A percentile compares a stretch with the other conserved stretches of the same genome.
Conservation (phyloP, 768 basidiomycete species). For the Boletus rubroflammeus region DNA sequence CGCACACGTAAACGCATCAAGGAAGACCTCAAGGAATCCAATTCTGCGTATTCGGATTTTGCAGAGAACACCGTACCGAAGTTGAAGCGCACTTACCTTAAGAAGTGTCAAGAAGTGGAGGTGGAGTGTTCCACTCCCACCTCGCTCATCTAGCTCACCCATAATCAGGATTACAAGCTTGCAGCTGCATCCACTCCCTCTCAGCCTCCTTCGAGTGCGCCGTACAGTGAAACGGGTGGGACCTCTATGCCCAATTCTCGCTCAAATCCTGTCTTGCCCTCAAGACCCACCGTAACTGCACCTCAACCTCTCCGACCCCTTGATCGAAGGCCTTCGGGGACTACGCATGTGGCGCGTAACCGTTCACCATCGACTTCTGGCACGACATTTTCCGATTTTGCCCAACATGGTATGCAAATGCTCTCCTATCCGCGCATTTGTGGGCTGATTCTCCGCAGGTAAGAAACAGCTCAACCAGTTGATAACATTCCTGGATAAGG, state of each 20-base stretch:
- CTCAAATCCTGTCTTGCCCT: slow-evolving; percentile 43
- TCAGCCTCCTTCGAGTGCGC: slow-evolving; percentile 28
- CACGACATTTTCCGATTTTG: slow-evolving; percentile 81
- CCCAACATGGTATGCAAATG: slow-evolving; percentile 59
- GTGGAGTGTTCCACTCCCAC: slow-evolving; percentile 37
- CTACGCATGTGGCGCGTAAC: slow-evolving; percentile 50
- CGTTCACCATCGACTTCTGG: slow-evolving; percentile 81
- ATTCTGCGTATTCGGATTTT: slow-evolving; percentile 74
- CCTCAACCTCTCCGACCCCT: slow-evolving; percentile 75
- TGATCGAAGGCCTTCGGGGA: slow-evolving; percentile 68
- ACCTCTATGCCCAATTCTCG: slow-evolving; percentile 37
- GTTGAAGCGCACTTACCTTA: slow-evolving; percentile 73
- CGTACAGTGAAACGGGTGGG: slow-evolving; percentile 31
- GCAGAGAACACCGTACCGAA: slow-evolving; percentile 77
- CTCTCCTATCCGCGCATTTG: not conserved
- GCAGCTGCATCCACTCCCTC: slow-evolving; percentile 37
- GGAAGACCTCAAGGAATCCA: slow-evolving; percentile 83
- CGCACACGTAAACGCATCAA: slow-evolving; percentile 89
- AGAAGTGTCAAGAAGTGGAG: slow-evolving; percentile 87
- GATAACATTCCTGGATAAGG: slow-evolving; percentile 82
- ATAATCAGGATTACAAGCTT: slow-evolving; percentile 58
- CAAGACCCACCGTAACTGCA: slow-evolving; percentile 55
- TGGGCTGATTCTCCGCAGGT: slow-evolving; percentile 38
- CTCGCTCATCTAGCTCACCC: slow-evolving; percentile 8
- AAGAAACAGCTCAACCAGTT: slow-evolving; percentile 86